Base-by-base conservation (phyloP, 2,329 filamentous ascomycete species). In the Salinomyces thailandicus region DNA sequence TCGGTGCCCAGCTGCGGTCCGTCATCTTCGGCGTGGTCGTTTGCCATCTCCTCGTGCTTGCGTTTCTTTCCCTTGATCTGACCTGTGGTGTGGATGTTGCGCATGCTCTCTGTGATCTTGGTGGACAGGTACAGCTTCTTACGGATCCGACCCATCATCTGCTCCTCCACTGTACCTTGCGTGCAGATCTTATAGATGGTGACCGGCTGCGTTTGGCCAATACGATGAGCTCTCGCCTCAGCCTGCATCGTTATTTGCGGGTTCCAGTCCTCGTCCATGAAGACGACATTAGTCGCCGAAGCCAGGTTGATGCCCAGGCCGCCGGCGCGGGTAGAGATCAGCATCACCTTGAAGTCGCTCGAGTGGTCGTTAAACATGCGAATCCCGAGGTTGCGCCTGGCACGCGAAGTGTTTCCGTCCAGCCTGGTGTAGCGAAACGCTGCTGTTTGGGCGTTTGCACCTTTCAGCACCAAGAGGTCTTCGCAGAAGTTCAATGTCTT, bases 91-190 rank as follows among this genome's bases (percentile, higher is more conserved):
- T 74, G 68, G 5, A 73, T 64, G 44, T 68, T 71, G 28, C 67
- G 62, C 69, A 76, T 74, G 1, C 66, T 67, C 41, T 76, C 73
- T 0, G 71, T 76, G 13, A 77, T 71, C 47, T 75, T 77, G 0
- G 70, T 64, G 0, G 72, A 75, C 0, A 78, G 59, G 42, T 77
- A 77, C 0, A 77, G 58, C 54, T 78, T 79, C 61, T 78, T 78
- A 5, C 66, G 62, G n/a, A 75, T 69, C 1, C 71, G 59, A 0
- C 69, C 64, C 51, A 71, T 63, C 68, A 75, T 75, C 39, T 75
- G 72, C 42, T 73, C 69, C 42, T 75, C 72, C 0, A 75, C 68
- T 0, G 72, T 75, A 1, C 72, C 72, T 36, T 67, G 67, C 0
- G 72, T 70, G 41, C 69, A 71, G 0, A 75, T 55, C 44, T 73